Evolutionary conservation across 2,329 filamentous ascomycete genomes (phyloP).

Genomic region (Daldinia sp.): DNA sequence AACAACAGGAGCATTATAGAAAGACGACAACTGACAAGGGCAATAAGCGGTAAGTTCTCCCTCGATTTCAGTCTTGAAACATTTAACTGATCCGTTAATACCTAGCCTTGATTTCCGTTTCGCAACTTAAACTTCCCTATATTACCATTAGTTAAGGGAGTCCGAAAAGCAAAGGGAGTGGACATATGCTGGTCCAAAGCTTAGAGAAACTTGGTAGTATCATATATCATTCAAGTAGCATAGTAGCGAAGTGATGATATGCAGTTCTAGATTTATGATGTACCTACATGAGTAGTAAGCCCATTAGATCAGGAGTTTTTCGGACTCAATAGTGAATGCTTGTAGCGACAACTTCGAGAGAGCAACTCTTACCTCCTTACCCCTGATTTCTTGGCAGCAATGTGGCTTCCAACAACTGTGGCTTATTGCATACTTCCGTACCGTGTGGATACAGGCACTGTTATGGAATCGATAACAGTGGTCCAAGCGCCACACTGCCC

Average conservation of each 20-base stretch:
- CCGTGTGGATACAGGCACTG: conserved; percentile 15
- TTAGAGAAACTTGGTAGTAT: too few relatives aligned
- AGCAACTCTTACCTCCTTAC: not conserved
- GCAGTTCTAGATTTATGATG: too few relatives aligned
- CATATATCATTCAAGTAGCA: too few relatives aligned
- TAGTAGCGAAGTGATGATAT: too few relatives aligned
- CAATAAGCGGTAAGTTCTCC: conserved; percentile 56
- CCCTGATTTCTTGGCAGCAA: conserved; percentile 4
- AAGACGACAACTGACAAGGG: conserved; percentile 60
- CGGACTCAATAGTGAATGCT: too few relatives aligned
- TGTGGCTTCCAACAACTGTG: not conserved
- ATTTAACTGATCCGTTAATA: conserved; percentile 2
- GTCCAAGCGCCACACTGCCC: conserved; percentile 9
- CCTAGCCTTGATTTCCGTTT: conserved; percentile 46
- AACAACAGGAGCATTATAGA: conserved; percentile 58
- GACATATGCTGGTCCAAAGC: not conserved
- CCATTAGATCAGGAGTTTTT: too few relatives aligned
- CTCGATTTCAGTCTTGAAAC: not conserved
- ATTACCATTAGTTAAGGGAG: not conserved
- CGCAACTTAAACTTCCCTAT: conserved; percentile 32
- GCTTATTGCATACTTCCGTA: not conserved
- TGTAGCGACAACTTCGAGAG: too few relatives aligned
- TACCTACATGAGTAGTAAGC: too few relatives aligned
- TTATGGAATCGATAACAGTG: conserved; percentile 20
- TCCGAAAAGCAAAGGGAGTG: not conserved